These are phyloP conservation scores for Ilex asprella DNA, from an alignment of 257 asterid species.

Conservation along the genomic window DNA sequence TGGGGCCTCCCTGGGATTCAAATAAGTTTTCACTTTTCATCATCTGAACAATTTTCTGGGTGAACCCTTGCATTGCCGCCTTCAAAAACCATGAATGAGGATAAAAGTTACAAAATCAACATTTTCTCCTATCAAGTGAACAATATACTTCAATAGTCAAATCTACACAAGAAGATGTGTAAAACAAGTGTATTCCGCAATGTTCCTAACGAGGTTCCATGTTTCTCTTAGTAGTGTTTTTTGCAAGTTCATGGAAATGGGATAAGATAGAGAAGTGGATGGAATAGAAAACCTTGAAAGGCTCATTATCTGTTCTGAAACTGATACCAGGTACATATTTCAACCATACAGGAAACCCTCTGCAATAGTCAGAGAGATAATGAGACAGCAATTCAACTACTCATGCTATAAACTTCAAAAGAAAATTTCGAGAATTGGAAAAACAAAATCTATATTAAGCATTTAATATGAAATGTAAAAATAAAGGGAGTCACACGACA, in stretches of 20 bases:
- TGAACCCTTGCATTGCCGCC: slow-evolving; percentile 61
- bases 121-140: neutral
- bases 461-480: no score
- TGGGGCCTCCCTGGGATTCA: slow-evolving; percentile 74
- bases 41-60: slow-evolving; percentile 52
- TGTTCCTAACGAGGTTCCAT: no score
- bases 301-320: slow-evolving; percentile 66
- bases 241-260: neutral
- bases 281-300: slow-evolving; percentile 42
- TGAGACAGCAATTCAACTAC: neutral
- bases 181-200: neutral
- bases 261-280: neutral
- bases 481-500: no score
- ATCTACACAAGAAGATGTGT: no score
- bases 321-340: slow-evolving; percentile 65
- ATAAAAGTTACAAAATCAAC: slow-evolving; percentile 1
- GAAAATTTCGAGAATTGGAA: neutral
- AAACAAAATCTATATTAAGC: neutral
- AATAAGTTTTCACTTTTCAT: slow-evolving; percentile 55
- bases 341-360: slow-evolving; percentile 83
- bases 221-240: no score
- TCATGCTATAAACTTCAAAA: neutral
- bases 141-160: no score
- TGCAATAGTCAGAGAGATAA: slow-evolving; percentile 20
- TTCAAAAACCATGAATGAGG: slow-evolving; percentile 12